Base-by-base conservation (phyloP, 169 alveolate genomes). In the Plasmodium falciparum region DNA sequence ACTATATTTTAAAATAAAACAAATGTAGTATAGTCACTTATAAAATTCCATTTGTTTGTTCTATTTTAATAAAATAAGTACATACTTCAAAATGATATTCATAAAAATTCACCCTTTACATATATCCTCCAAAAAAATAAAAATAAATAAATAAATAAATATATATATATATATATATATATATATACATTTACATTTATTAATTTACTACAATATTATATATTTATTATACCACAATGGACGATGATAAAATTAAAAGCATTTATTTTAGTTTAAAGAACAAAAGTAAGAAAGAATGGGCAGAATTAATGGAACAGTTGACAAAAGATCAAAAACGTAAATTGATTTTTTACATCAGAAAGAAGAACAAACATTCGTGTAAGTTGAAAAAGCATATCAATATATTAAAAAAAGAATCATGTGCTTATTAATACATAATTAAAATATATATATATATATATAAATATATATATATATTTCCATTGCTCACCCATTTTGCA, bases 231-330 rank as follows among this genome's bases (percentile, higher is more conserved):
- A 54, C n/a, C 67, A 69, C 17, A 69, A 83, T 83, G 91, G 91
- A 83, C 7, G 91, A 83, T 5, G 90, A 80, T 24, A 83, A 54
- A 83, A 83, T 83, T 67, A 83, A 83, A 29, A 39, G 26, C 43
- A 83, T 83, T 72, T 83, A 83, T 72, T 61, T 67, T 3, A 83
- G 80, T 62, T 63, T 83, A 52, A 83, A 83, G 39, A 83, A 69
- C 24, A 83, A 83, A 83, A 83, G 59, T 47, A 83, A 63, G 29
- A 83, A 73, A n/a, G 91, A 83, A 63, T 83, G 91, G 91, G 91
- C 61, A 12, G 91, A 83, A 59, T 17, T 83, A 54, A 83, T 69
- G 91, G 80, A 83, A 8, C 91, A 83, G 13, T 69, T 83, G 33
- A 83, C 91, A 49, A 83, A 58, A 50, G 91, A 83, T 63, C 91